These are phyloP conservation scores for Saussurea involucrata DNA, from an alignment of 129 eudicot genomes.

Conservation along the genomic window DNA sequence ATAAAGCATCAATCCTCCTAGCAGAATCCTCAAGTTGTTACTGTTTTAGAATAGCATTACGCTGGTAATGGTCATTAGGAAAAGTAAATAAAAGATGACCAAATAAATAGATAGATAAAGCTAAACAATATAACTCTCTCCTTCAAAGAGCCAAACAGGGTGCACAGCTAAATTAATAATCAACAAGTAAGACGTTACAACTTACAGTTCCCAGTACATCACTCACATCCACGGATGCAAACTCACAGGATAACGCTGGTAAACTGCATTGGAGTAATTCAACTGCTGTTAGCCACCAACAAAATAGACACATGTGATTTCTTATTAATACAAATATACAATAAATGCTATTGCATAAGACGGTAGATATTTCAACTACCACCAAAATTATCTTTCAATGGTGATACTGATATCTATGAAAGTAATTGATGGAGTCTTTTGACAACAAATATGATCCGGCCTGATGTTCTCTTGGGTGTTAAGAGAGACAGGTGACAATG, in stretches of 20 bases:
- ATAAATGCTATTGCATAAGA: neutral
- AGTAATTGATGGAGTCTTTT: neutral
- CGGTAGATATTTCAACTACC: neutral
- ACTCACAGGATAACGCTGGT: constrained; percentile 96
- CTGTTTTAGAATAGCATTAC: neutral
- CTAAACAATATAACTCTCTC: neutral
- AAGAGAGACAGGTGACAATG: neutral
- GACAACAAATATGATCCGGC: neutral
- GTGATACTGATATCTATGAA: neutral
- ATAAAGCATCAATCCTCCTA: neutral
- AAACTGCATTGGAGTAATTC: constrained; percentile 47
- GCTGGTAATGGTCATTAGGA: neutral
- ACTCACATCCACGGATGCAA: constrained; percentile 96
- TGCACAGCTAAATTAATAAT: neutral
- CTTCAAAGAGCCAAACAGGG: neutral
- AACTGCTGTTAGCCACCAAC: constrained; percentile 13
- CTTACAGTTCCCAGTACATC: constrained; percentile 99
- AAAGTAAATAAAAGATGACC: neutral
- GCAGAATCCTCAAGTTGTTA: neutral
- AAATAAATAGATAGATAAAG: neutral
- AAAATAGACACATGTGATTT: constrained; percentile 8
- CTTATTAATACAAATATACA: neutral
- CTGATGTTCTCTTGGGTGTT: neutral
- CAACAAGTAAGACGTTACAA: constrained; percentile 4
- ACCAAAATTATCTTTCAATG: neutral